Base-by-base conservation (phyloP, 306 rosid genomes). In the Fragaria vesca region DNA sequence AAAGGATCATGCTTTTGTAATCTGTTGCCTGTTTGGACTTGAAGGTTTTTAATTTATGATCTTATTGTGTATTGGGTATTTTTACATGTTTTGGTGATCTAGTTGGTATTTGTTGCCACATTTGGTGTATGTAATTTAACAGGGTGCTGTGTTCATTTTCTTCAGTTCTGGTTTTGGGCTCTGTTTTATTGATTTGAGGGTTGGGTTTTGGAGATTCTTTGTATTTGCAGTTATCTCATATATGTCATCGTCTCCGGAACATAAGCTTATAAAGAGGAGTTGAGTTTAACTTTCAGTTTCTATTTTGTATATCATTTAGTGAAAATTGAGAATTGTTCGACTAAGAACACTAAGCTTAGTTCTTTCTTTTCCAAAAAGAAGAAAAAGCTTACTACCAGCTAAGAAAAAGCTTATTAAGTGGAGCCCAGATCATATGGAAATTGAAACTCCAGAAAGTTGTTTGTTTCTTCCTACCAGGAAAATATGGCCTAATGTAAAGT, bases 131-230 rank as follows among this genome's bases (percentile, higher is more conserved):
- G 34, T 38, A n/a, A 20, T 4, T 43, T 6, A 38, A 8, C 51
- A 28, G 76, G 34, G 55, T 24, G 76, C 51, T 34, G 38, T 34
- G 6, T 18, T 52, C n/a, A 9, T 13, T 6, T 20, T 16, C 13
- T 48, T 71, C 15, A 3, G 5, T 8, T 71, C n/a, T 26, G 45
- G 12, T 10, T 72, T 12, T 72, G 50, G 12, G 48, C 7, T 72
- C 57, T 72, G 21, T 72, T 72, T 52, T 46, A 8, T 72, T 52
- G 63, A 57, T 18, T 62, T 75, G 58, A 45, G 71, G n/a, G n/a
- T 46, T 28, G 28, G 40, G 45, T 12, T 61, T 63, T 65, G 76
- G 46, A 32, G 76, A 72, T 15, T 30, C 12, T 45, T 28, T 47
- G 40, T 62, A 20, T 45, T 8, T 74, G 69, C 57, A 1, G 54